Evolutionary conservation across 1,139 yeast genomes (phyloP).

Genomic region (Zygoascus hellenicus): DNA sequence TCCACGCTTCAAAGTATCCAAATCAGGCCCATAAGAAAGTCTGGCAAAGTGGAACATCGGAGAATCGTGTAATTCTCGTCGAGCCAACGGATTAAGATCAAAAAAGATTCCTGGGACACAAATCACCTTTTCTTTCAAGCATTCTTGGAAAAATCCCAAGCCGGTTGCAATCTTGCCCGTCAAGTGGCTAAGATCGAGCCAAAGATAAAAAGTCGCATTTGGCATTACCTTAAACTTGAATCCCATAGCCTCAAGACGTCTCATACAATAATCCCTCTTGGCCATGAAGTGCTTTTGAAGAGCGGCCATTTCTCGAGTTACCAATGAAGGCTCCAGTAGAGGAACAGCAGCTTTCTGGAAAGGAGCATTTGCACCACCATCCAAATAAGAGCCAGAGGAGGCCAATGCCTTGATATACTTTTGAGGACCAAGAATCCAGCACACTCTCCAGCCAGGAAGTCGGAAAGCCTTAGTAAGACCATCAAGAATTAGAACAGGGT

Average conservation of each 20-base stretch:
- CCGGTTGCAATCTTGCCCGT: conserved; percentile 58
- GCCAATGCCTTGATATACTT: conserved; percentile 54
- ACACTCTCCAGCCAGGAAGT: conserved; percentile 65
- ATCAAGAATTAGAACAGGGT: conserved; percentile 58
- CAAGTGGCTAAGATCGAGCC: conserved; percentile 55
- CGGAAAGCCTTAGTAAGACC: conserved; percentile 63
- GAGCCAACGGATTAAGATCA: conserved; percentile 58
- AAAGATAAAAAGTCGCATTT: conserved; percentile 58
- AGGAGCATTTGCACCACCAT: conserved; percentile 63
- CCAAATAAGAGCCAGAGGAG: conserved; percentile 59
- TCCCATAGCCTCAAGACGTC: conserved; percentile 52
- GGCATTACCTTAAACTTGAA: conserved; percentile 51
- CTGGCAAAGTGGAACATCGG: conserved; percentile 62
- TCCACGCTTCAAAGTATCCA: conserved; percentile 50
- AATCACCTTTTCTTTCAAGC: conserved; percentile 57
- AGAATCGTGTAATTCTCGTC: conserved; percentile 55
- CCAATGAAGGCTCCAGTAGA: conserved; percentile 49
- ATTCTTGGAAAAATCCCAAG: conserved; percentile 63
- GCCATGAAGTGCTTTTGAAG: conserved; percentile 54
- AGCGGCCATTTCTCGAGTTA: conserved; percentile 53
- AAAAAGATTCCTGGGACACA: conserved; percentile 66
- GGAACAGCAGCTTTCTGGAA: conserved; percentile 61
- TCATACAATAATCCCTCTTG: conserved; percentile 57
- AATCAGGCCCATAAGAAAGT: conserved; percentile 60
- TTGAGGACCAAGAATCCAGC: conserved; percentile 66